Conservation (phyloP, 2,329 filamentous ascomycete genomes). For the Neocucurbitaria cava region DNA sequence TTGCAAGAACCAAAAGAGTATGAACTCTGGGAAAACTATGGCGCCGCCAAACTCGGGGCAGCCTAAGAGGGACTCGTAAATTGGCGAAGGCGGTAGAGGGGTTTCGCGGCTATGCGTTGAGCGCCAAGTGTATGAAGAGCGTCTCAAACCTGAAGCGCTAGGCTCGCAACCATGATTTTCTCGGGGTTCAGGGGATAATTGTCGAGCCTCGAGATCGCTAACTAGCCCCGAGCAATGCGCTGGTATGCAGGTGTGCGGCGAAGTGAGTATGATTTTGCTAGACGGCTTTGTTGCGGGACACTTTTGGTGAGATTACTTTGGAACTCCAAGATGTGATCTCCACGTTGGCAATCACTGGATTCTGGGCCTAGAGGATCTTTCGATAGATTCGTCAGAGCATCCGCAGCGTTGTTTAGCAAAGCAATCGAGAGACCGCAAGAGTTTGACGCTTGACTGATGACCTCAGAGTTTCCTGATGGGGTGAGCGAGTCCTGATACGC, state of each 20-base stretch:
- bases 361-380: not conserved
- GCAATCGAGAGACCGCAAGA: conserved; percentile 11
- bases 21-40: conserved; percentile 30
- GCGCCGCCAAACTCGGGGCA: conserved; percentile 31
- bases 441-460: conserved; percentile 7
- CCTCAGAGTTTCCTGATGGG: conserved; percentile 17
- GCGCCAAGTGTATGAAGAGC: conserved; percentile 45
- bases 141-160: conserved; percentile 51
- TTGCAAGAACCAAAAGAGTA: conserved; percentile 29
- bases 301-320: conserved; percentile 3
- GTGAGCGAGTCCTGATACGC: conserved; percentile 31
- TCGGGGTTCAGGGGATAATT: conserved; percentile 23
- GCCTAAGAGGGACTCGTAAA: conserved; percentile 21
- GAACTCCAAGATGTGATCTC: not conserved
- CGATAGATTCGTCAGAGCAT: conserved; percentile 18
- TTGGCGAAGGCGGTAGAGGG: conserved; percentile 27
- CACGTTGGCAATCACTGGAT: not conserved
- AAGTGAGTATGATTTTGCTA: conserved; percentile 23
- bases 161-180: conserved; percentile 46
- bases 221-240: conserved; percentile 29
- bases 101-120: conserved; percentile 37
- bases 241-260: conserved; percentile 29
- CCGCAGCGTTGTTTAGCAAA: conserved; percentile 14
- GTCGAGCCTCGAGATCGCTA: conserved; percentile 26
- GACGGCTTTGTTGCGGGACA: conserved; percentile 3